A percentile compares a stretch with the other conserved stretches of the same genome.
Conservation (phyloP, 2,329 filamentous ascomycete genomes). For the Ophiostoma piceae region DNA sequence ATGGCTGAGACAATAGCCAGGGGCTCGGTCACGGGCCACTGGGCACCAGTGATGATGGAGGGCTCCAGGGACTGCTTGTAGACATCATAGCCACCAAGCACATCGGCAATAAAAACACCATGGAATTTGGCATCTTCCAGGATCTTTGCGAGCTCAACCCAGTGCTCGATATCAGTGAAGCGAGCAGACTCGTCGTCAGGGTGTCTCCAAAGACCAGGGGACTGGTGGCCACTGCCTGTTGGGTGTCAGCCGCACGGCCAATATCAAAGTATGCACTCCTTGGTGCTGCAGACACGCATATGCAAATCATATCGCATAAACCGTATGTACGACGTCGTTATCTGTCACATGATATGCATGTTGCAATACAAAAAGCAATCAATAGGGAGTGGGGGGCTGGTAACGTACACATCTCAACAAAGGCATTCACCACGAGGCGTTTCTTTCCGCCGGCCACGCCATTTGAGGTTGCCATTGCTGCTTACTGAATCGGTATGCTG, state of each 20-base stretch:
- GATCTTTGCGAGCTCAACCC: conserved; percentile 55
- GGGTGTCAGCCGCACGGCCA: not conserved
- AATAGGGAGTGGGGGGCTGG: not conserved
- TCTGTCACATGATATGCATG: not conserved
- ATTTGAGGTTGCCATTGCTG: conserved; percentile 8
- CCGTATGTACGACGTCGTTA: not conserved
- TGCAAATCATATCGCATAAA: not conserved
- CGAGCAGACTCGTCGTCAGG: conserved; percentile 58
- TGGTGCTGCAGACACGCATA: not conserved
- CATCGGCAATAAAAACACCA: conserved; percentile 58
- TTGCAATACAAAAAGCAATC: not conserved
- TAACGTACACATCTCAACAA: conserved; percentile 14
- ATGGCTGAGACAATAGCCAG: conserved; percentile 41
- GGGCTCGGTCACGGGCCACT: conserved; percentile 69
- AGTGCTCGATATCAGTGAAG: conserved; percentile 57
- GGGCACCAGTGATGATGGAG: conserved; percentile 56
- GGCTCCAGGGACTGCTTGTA: conserved; percentile 57
- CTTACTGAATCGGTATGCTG: not conserved
- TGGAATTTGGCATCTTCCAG: conserved; percentile 60
- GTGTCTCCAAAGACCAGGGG: conserved; percentile 52
- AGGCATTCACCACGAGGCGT: conserved; percentile 15
- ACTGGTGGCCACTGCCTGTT: conserved; percentile 41
- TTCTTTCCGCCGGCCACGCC: conserved; percentile 14
- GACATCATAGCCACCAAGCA: conserved; percentile 60
- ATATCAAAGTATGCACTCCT: not conserved